Base-by-base conservation (phyloP, 2,329 filamentous ascomycete species). In the Alternaria triticimaculans region DNA sequence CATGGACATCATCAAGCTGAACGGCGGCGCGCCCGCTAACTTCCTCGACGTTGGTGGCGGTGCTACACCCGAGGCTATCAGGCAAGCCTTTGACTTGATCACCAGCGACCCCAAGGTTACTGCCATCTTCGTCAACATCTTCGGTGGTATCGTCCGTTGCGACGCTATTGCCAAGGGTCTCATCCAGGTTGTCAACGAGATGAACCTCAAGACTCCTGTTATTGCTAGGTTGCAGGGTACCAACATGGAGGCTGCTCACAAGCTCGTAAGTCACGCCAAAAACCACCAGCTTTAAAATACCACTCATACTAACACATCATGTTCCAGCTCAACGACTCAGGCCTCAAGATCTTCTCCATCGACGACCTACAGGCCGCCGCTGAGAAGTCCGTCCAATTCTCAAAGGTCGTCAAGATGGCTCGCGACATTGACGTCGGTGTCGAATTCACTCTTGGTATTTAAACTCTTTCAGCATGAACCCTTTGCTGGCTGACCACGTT, bases 1-100 rank as follows among this genome's bases (percentile, higher is more conserved):
- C 81, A 99, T 99, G 96, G 96, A 99, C 84, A 98, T 99, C 83
- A 99, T 99, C 89, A 98, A 99, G 90, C 89, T 99, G 69, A 99
- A 98, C 85, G 96, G 96, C 75, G 96, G 96, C 69, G 87, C 89
- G 79, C 96, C 96, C 67, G 96, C 96, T 76, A 99, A 99, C 89
- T 99, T 99, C 90, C 88, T 99, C 75, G 96, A 99, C 81, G 96
- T 99, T 74, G 96, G 96, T 79, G 96, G 96, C 82, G 96, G 96
- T 86, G 96, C 96, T 73, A 99, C 96, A 65, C 94, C 96, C 33
- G 91, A 94, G 72, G 96, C 96, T 76, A 99, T 99, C 85, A 93
- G 94, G 86, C 92, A 96, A 84, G 96, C 96, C 72, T 99, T 99
- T 80, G 94, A 97, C 83, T 92, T 99, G 78, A 99, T 99, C 86